Base-by-base conservation (phyloP, 148 eudicot genomes). In the Pharnaceum exiguum region DNA sequence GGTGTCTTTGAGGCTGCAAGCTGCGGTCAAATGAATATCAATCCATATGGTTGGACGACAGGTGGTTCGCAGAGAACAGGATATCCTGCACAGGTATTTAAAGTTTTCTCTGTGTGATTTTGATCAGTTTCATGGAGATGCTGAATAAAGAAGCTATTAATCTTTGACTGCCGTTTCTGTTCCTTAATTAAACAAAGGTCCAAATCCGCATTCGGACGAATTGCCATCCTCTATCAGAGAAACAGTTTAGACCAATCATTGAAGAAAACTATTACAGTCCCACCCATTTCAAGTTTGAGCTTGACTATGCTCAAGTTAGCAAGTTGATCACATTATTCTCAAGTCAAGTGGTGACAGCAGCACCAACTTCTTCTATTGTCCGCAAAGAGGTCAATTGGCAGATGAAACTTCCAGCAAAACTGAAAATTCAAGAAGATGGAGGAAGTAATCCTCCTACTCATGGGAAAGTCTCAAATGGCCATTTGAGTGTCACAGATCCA, bases 1-100 rank as follows among this genome's bases (percentile, higher is more conserved):
- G 96, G 96, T 8, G 73, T 85, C 51, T 89, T 75, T 75, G 85
- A 81, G 74, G 87, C 96, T 66, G 94, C 83, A 63, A 79, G 89
- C 68, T 62, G 71, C 13, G 94, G 96, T 8, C 77, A 75, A 79
- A 57, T 78, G 80, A 77, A 80, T 51, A 75, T 85, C 36, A 59
- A 89, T 70, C 73, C 87, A 23, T 89, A 82, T 81, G 89, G 82
- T 32, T 85, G 93, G 96, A 85, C 87, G 5, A 45, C 24, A 22
- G 68, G 73, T 71, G 96, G 85, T 61, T 76, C 82, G 11, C 67
- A 75, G 33, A 77, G 62, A 73, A 85, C 96, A 23, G 36, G 24
- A 23, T 89, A 45, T 58, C 96, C 93, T 60, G 96, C 96, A 24
- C 96, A 89, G 94, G 96, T 89, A 75, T 45, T 36, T 6, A 58